phyloP scores from a whole-genome alignment of 2,329 filamentous ascomycete genomes.

The Hypoxylon sp. region DNA sequence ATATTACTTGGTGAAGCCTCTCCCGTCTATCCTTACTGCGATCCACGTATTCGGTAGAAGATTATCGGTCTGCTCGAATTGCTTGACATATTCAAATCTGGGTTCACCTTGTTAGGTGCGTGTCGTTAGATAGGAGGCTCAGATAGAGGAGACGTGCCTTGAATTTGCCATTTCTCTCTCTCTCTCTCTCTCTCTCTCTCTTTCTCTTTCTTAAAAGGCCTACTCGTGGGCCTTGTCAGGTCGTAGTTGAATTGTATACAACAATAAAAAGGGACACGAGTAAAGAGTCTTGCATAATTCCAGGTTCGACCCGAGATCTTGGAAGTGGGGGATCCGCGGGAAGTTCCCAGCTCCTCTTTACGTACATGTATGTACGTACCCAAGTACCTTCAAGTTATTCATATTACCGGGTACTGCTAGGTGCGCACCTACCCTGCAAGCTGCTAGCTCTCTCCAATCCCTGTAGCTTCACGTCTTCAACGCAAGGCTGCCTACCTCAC shows the following conservation, averaged over 20 bases:
- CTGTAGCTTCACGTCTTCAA: background rate
- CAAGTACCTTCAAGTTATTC: too few relatives aligned
- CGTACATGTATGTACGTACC: too few relatives aligned
- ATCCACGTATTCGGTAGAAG: slow-evolving; percentile 95
- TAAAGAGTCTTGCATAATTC: too few relatives aligned
- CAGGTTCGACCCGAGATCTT: too few relatives aligned
- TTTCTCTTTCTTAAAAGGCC: too few relatives aligned
- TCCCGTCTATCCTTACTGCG: slow-evolving; percentile 90
- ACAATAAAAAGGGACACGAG: too few relatives aligned
- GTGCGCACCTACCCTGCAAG: too few relatives aligned
- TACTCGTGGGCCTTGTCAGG: background rate
- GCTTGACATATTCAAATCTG: slow-evolving; percentile 93
- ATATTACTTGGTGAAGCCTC: slow-evolving; percentile 89
- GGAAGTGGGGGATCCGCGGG: slow-evolving; percentile 2
- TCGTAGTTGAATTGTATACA: too few relatives aligned
- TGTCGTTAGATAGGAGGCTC: background rate
- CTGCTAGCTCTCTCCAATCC: too few relatives aligned
- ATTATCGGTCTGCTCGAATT: slow-evolving; percentile 82
- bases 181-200: too few relatives aligned
- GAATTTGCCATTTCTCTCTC: slow-evolving; percentile 60
- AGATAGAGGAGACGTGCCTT: slow-evolving; percentile 50
- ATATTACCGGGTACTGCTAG: too few relatives aligned
- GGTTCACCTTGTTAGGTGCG: slow-evolving; percentile 30
- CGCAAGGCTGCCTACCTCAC: slow-evolving; percentile 34
- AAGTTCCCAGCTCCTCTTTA: too few relatives aligned